phyloP scores from a whole-genome alignment of 2,329 filamentous ascomycete genomes.

The Colletotrichum sp. region DNA sequence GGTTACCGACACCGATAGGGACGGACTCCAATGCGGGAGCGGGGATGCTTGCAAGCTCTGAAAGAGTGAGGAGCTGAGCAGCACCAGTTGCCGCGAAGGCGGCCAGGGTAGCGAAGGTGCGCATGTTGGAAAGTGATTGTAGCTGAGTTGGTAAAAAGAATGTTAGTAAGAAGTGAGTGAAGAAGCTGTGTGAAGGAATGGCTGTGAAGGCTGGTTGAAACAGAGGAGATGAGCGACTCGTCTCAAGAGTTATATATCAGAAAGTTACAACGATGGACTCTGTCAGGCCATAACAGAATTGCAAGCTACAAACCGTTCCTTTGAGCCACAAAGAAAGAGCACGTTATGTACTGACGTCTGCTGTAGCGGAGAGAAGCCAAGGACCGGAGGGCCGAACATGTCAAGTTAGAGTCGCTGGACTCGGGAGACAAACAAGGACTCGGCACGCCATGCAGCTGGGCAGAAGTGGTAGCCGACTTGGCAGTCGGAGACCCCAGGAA shows the following conservation, averaged over 20 bases:
- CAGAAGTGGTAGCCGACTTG: not conserved
- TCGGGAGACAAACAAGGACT: not conserved
- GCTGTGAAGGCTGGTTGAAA: not conserved
- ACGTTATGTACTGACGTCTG: not conserved
- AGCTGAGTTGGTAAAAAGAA: not conserved
- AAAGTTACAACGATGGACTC: rapidly evolving
- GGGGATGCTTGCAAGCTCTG: not conserved
- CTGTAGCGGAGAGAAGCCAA: not conserved
- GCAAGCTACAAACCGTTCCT: not conserved
- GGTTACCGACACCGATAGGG: not conserved
- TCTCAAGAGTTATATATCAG: not conserved
- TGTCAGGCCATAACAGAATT: not conserved
- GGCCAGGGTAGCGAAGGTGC: not conserved
- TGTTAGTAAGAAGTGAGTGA: not conserved
- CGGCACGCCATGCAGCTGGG: not conserved
- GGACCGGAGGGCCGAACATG: not conserved
- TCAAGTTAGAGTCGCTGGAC: not conserved
- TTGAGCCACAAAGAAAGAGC: not conserved
- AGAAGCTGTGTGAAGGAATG: not conserved
- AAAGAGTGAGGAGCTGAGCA: not conserved
- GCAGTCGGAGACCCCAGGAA: not conserved
- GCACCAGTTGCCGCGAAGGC: not conserved
- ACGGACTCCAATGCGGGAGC: not conserved
- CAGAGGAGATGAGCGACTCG: not conserved
- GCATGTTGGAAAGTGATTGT: not conserved